Conservation (phyloP, 805 yeast genomes). For the Lipomyces starkeyi region DNA sequence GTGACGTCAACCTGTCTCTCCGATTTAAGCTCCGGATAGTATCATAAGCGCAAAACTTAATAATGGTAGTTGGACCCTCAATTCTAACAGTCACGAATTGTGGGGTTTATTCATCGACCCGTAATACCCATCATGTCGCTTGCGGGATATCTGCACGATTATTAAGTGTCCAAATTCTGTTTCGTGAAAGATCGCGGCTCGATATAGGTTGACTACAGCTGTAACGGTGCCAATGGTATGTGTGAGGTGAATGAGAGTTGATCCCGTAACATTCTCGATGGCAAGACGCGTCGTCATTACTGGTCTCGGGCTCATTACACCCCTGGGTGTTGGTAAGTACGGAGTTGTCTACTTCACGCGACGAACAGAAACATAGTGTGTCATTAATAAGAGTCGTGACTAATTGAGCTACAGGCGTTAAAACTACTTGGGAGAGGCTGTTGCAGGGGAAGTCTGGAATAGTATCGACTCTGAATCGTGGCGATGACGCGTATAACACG, state of each 20-base stretch:
- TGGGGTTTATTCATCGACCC: background rate
- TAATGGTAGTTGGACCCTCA: background rate
- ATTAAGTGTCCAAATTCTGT: background rate
- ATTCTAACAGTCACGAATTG: background rate
- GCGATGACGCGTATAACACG: conserved; percentile 54
- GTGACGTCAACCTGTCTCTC: no score
- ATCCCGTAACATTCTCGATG: conserved; percentile 10
- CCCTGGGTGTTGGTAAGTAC: conserved; percentile 74
- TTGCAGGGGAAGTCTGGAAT: conserved; percentile 48
- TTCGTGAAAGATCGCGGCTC: background rate
- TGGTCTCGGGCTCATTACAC: conserved; percentile 86
- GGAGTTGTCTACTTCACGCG: conserved; percentile 10
- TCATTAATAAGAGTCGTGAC: background rate
- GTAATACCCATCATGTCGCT: no score
- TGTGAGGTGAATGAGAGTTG: background rate
- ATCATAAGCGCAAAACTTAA: background rate
- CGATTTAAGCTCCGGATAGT: no score
- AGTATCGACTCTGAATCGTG: conserved; percentile 47
- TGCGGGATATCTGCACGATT: background rate
- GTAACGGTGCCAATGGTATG: background rate
- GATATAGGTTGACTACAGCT: background rate
- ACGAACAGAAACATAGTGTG: background rate
- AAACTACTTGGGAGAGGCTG: conserved; percentile 47
- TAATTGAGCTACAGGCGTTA: conserved; percentile 37
- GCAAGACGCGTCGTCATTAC: conserved; percentile 79